Base-by-base conservation (phyloP, 805 yeast genomes). In the Kodamaea sagamina region DNA sequence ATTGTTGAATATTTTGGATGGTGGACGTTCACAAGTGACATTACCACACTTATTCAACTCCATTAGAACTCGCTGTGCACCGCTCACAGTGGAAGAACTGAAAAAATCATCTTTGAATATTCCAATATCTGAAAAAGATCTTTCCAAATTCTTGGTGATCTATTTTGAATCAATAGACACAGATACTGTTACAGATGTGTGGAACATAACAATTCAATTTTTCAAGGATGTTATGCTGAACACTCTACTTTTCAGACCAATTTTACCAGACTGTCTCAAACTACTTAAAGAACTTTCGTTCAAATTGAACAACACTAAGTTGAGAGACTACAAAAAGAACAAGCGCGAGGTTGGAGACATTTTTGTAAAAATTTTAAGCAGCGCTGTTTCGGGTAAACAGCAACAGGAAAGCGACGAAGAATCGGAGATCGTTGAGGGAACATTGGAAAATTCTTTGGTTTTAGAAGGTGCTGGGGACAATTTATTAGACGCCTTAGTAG, bases 111-210 rank as follows among this genome's bases (percentile, higher is more conserved):
- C 79, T 1, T 54, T 81, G 51, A 69, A 71, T 18, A 70, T 75
- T 11, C 68, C 68, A 7, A 58, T 84, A 2, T 55, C 71, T 4
- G 80, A 74, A 6, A 61, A 56, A 27, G 70, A 66, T 6, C 53
- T 84, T 9, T 67, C 80, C 1, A 52, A 54, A 1, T 86, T 86
- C 55, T 61, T 89, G 45, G 71, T 80, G 6, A 67, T 65, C 0
- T 93, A 92, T 58, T 65, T 84, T 16, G 65, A 65, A 4, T 75
- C 89, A 0, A 65, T 90, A 29, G 95, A 86, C 49, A 75, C 75
- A 47, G 95, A 89, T 52, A 80, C 87, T 0, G 68, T 89, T 38
- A 89, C 85, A 46, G 98, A 92, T 45, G 75, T 89, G 13, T 92
- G 89, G 82, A 60, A 61, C 7, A 77, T 74, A 16, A 66, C 83